Evolutionary conservation across 331 rosid genomes (phyloP).

Genomic region (Pyracantha coccinea): DNA sequence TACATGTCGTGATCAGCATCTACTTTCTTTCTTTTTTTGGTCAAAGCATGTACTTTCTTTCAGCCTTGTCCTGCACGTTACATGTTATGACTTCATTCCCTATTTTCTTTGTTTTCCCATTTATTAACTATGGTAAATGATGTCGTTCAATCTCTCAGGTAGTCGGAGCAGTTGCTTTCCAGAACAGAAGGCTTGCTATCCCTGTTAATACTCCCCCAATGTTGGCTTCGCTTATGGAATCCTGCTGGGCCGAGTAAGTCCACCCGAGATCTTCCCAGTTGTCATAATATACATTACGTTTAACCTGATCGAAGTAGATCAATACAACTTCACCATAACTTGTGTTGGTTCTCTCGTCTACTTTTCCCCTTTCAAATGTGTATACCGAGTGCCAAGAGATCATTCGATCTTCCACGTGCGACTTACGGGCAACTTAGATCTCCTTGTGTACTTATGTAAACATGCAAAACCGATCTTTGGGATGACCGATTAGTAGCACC

Average conservation of each 20-base stretch:
- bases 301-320: not conserved
- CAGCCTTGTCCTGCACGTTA: not conserved
- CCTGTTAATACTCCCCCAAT: conserved; percentile 66
- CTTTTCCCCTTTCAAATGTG: too few relatives aligned
- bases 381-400: too few relatives aligned
- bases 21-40: not conserved
- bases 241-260: conserved; percentile 97
- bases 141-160: conserved; percentile 43
- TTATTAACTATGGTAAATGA: not conserved
- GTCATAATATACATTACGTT: not conserved
- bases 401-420: not conserved
- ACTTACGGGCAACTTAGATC: not conserved
- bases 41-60: not conserved
- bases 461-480: not conserved
- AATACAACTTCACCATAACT: too few relatives aligned
- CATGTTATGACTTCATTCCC: not conserved
- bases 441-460: not conserved
- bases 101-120: not conserved
- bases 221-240: conserved; percentile 76
- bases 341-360: too few relatives aligned
- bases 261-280: not conserved
- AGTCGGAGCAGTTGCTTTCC: conserved; percentile 98
- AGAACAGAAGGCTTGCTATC: conserved; percentile 71
- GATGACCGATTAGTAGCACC: not conserved
- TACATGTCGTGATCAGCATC: conserved; percentile 19